Percentiles rank a stretch among this genome's conserved stretches.
phyloP scores from a whole-genome alignment of 2,329 filamentous ascomycete genomes.

The Penicillium hordei region DNA sequence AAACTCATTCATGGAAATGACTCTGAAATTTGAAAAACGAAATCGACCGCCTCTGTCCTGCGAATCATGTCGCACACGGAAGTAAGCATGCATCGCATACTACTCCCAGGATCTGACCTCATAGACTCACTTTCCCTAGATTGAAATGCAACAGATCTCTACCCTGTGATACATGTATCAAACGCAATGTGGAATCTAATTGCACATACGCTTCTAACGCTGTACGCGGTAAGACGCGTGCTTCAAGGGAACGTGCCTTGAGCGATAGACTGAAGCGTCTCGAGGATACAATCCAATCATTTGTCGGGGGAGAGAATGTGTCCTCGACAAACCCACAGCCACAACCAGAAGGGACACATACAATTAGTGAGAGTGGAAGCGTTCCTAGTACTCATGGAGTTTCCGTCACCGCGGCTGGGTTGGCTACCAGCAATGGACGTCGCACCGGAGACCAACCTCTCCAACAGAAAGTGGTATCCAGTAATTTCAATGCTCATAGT shows the following conservation, averaged over 20 bases:
- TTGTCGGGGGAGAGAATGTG: neutral
- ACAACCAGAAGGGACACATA: neutral
- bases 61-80: constrained; percentile 13
- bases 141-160: constrained; percentile 9
- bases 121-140: neutral
- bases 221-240: constrained; percentile 1
- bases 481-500: neutral
- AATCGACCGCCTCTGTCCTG: constrained; percentile 13
- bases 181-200: neutral
- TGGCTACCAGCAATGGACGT: neutral
- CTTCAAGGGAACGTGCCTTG: neutral
- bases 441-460: neutral
- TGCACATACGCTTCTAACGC: constrained; percentile 10
- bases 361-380: neutral
- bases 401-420: neutral
- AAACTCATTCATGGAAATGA: neutral
- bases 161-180: constrained; percentile 11
- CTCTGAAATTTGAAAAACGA: constrained; percentile 11
- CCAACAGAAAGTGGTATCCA: neutral
- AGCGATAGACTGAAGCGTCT: constrained; percentile 11
- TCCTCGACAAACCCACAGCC: neutral
- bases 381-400: neutral
- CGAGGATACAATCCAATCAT: constrained; percentile 10
- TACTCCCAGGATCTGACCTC: neutral
- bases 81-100: constrained; percentile 2